These are phyloP conservation scores for Sisymbrium irio DNA, from an alignment of 345 rosid species.

Conservation along the genomic window DNA sequence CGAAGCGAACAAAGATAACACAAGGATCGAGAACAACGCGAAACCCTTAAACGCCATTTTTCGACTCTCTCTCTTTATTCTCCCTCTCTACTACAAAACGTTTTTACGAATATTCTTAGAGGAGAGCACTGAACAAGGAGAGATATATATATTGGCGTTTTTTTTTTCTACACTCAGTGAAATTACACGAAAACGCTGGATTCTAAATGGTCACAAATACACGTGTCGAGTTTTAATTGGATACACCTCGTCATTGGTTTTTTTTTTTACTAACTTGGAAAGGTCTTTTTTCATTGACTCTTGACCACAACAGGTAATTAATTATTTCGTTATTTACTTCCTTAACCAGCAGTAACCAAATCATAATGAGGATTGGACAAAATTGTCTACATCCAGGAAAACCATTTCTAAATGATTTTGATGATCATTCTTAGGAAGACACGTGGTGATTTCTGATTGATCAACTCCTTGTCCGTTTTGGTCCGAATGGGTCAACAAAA, in stretches of 20 bases:
- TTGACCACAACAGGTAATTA: conserved; percentile 3
- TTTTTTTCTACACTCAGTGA: background rate
- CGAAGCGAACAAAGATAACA: conserved; percentile 37
- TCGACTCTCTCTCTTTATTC: conserved; percentile 1
- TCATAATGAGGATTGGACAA: background rate
- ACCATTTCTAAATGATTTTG: background rate
- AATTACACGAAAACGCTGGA: background rate
- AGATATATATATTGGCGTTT: background rate
- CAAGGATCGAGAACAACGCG: conserved; percentile 34
- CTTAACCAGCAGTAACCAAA: background rate
- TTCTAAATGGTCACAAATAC: background rate
- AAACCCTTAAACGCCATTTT: conserved; percentile 50
- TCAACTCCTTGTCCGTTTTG: background rate
- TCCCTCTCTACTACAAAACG: background rate
- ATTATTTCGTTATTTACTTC: conserved; percentile 15
- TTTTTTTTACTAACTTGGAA: background rate
- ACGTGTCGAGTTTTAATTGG: conserved; percentile 7
- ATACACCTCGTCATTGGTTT: conserved; percentile 12
- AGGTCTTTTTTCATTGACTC: conserved; percentile 10
- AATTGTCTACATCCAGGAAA: background rate
- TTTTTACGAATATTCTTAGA: background rate
- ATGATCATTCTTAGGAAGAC: background rate
- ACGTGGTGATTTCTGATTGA: background rate
- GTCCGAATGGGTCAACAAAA: background rate
- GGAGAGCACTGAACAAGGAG: background rate